Evolutionary conservation across 345 rosid species (phyloP), one percentile per base, ranked within the genome.

Genomic region (Salix suchowensis): DNA sequence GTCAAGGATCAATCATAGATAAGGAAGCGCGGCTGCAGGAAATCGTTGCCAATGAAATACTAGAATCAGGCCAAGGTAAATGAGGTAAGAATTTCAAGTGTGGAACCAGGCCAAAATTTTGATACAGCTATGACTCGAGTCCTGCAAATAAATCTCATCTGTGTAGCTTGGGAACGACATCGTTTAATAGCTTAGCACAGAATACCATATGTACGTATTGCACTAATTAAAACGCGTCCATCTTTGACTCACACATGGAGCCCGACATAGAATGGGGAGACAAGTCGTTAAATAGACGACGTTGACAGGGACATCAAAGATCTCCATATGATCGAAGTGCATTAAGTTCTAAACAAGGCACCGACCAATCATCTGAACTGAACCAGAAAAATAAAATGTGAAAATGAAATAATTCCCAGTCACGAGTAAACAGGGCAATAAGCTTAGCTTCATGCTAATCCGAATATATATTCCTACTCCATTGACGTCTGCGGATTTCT

Each of bases 401-500:
- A 70, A 52, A 18, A 76, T 15, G 46, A 34, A 3, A 19, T 55
- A 34, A 5, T 15, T 71, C 39, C 2, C 34, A 66, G 39, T 44
- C 39, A 65, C 39, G 18, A 46, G 37, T 21, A 66, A 70, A 44
- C 21, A 10, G 23, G 18, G 34, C 60, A 58, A 66, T 34, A 18
- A 34, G n/a, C 65, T 76, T 82, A 88, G 92, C 94, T 84, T 81
- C 87, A 88, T 74, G 89, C 90, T 39, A 82, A 73, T 61, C 89
- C 93, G 28, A 89, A 88, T 24, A 24, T 24, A 91, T 67, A 79
- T 89, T 87, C 86, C 73, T 91, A 86, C 81, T 92, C 97, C 97
- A 94, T 21, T 83, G 88, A 61, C 89, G 89, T 83, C 87, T 91
- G 82, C 89, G 97, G 78, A 83, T 78, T 83, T 94, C 98, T 34